Percentiles rank a stretch among this genome's conserved stretches.
phyloP scores from a whole-genome alignment of 2,329 filamentous ascomycete species.

The Helminthosporium solani region DNA sequence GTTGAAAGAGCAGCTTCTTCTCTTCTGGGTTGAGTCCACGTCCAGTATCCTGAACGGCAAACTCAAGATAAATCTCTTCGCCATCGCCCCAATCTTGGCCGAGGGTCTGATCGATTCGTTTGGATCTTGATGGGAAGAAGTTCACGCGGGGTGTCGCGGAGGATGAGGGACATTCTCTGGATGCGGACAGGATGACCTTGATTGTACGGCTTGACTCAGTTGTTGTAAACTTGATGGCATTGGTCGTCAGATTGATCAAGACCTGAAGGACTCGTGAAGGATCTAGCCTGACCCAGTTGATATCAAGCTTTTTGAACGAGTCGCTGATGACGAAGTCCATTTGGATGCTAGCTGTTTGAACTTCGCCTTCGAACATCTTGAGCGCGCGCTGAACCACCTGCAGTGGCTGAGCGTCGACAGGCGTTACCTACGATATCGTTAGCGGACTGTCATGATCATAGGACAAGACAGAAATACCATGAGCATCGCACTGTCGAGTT shows the following conservation, averaged over 20 bases:
- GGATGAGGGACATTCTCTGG: slow-evolving; percentile 54
- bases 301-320: slow-evolving; percentile 58
- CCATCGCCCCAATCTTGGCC: slow-evolving; percentile 69
- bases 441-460: neutral
- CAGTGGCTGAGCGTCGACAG: slow-evolving; percentile 67
- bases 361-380: slow-evolving; percentile 77
- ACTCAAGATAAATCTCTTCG: slow-evolving; percentile 64
- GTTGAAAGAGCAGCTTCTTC: slow-evolving; percentile 72
- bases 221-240: slow-evolving; percentile 80
- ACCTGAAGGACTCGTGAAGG: slow-evolving; percentile 70
- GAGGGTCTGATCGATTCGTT: slow-evolving; percentile 49
- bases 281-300: slow-evolving; percentile 72
- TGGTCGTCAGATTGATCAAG: slow-evolving; percentile 76
- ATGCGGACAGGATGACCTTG: slow-evolving; percentile 65
- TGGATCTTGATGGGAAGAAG: slow-evolving; percentile 61
- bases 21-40: slow-evolving; percentile 70
- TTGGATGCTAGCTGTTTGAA: slow-evolving; percentile 67
- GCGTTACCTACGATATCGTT: slow-evolving; percentile 53
- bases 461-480: slow-evolving; percentile 42
- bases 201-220: slow-evolving; percentile 63
- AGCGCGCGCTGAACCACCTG: slow-evolving; percentile 66
- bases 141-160: slow-evolving; percentile 51
- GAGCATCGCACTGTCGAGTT: slow-evolving; percentile 73
- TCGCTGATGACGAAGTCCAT: slow-evolving; percentile 64
- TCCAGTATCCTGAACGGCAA: slow-evolving; percentile 76